Conservation (phyloP, 495 filamentous ascomycete species). For the Bombardia bombarda region DNA sequence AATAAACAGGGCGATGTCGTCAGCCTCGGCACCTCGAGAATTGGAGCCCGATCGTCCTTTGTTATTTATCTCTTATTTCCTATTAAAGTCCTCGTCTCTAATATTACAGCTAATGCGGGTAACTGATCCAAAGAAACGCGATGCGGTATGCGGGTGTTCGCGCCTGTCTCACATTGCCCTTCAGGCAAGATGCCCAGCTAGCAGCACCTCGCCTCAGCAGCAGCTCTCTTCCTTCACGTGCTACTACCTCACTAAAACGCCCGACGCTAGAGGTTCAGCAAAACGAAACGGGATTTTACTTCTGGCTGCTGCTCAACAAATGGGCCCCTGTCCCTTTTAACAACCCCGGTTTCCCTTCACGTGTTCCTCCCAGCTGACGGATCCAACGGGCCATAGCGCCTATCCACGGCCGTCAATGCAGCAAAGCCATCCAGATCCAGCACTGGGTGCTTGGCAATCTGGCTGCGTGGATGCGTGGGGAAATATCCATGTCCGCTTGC, state of each 20-base stretch:
- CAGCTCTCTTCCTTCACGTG: background rate
- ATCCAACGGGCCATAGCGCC: no score
- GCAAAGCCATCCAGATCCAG: no score
- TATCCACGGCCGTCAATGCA: no score
- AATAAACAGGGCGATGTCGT: constrained; percentile 9
- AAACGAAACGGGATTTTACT: constrained; percentile 2
- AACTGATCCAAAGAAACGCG: no score
- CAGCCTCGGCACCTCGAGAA: constrained; percentile 13
- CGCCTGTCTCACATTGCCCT: background rate
- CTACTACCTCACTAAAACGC: background rate
- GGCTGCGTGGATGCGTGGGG: no score
- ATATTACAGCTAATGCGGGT: no score
- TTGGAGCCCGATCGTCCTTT: constrained; percentile 15
- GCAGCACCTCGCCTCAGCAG: background rate
- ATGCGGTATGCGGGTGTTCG: background rate
- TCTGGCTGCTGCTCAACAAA: constrained; percentile 7
- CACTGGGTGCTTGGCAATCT: no score
- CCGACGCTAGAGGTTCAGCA: constrained; percentile 6
- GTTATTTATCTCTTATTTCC: no score
- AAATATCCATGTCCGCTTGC: no score
- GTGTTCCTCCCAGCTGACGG: constrained; percentile 5
- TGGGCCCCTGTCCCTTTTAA: constrained; percentile 2
- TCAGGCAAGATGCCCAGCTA: background rate
- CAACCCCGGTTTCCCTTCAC: constrained; percentile 7
- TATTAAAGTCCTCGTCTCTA: no score